Evolutionary conservation across 2,329 filamentous ascomycete genomes (phyloP).

Genomic region (Phialophora macrospora): DNA sequence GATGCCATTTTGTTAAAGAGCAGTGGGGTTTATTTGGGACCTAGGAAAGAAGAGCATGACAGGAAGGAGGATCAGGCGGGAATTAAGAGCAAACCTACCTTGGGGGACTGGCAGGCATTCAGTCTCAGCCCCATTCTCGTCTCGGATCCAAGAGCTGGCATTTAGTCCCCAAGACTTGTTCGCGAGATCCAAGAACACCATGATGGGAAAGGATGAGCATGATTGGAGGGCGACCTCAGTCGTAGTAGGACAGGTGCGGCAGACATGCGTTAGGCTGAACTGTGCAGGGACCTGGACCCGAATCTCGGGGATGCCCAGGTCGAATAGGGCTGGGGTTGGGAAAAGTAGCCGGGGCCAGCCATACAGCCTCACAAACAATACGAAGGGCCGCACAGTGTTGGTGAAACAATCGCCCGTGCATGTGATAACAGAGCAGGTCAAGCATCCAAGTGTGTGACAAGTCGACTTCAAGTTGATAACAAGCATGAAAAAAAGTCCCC

Average conservation of each 20-base stretch:
- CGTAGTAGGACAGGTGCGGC: neutral
- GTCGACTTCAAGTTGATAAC: too few relatives aligned
- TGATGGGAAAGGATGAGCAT: neutral
- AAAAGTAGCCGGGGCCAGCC: neutral
- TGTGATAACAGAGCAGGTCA: neutral
- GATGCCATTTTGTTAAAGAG: neutral
- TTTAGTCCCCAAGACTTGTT: constrained; percentile 3
- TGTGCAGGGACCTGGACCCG: neutral
- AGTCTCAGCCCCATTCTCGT: constrained; percentile 6
- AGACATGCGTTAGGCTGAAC: neutral
- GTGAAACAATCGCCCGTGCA: neutral
- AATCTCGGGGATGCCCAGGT: neutral
- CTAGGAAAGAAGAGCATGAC: neutral
- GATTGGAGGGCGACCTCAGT: constrained; percentile 7
- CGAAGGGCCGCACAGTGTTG: neutral
- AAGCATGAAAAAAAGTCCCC: neutral
- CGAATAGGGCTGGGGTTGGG: neutral
- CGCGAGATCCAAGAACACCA: constrained; percentile 5
- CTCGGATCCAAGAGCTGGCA: neutral
- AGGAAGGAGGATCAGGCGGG: neutral
- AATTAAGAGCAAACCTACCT: constrained; percentile 7
- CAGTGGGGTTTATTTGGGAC: neutral
- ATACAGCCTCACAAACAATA: neutral
- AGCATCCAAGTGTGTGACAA: neutral
- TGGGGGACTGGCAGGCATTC: neutral